phyloP scores from a whole-genome alignment of 2,329 filamentous ascomycete species.

The Apiospora aurea region DNA sequence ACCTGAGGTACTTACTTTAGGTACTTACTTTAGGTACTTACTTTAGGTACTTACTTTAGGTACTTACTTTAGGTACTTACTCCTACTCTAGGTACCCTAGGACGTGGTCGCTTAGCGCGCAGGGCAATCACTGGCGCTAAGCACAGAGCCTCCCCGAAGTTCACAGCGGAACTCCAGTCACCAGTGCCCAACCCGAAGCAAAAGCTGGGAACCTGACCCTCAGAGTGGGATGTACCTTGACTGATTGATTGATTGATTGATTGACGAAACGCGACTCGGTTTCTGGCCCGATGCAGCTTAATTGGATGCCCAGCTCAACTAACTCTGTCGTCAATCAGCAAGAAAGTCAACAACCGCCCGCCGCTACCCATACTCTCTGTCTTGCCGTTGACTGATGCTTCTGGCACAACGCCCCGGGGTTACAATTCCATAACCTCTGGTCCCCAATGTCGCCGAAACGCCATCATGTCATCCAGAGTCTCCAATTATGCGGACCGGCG shows the following conservation, averaged over 20 bases:
- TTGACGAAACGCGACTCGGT: background rate
- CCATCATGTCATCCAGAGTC: slow-evolving; percentile 46
- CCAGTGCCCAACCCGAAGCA: background rate
- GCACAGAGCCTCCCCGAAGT: slow-evolving; percentile 4
- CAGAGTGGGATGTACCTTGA: background rate
- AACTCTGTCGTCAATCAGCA: slow-evolving; percentile 12
- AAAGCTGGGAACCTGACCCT: background rate
- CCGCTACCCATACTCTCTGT: background rate
- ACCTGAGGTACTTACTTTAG: background rate
- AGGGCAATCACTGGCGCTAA: slow-evolving; percentile 12
- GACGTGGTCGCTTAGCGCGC: slow-evolving; percentile 5
- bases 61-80: no score
- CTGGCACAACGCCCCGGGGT: background rate
- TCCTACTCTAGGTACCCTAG: background rate
- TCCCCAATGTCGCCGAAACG: slow-evolving; percentile 25
- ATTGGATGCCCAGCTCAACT: slow-evolving; percentile 11
- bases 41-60: background rate
- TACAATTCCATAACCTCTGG: background rate
- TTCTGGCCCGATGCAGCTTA: slow-evolving; percentile 20
- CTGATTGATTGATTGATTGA: background rate
- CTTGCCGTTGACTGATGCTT: background rate
- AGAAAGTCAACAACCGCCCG: slow-evolving; percentile 15
- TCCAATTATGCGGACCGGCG: slow-evolving; percentile 50
- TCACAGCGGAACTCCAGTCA: background rate
- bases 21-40: no score